Evolutionary conservation across 129 eudicot species (phyloP).

Genomic region (Lactuca saligna): DNA sequence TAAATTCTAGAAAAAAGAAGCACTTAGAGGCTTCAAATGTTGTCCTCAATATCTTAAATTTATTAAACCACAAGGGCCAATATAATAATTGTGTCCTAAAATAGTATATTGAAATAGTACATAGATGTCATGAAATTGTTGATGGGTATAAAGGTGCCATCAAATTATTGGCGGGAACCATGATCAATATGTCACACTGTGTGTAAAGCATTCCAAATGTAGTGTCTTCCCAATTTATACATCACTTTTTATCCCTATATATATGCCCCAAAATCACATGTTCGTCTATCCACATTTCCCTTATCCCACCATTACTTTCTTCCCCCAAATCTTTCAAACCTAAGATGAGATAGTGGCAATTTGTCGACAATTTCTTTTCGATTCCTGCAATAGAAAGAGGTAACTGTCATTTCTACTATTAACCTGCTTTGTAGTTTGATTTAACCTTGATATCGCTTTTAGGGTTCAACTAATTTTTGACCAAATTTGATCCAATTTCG

Average conservation of each 20-base stretch:
- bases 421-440: conserved; percentile 1
- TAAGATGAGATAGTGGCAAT: not conserved
- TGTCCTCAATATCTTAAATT: too few species aligned
- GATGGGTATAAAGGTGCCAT: conserved; percentile 7
- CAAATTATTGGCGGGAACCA: conserved; percentile 20
- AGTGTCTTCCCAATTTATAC: not conserved
- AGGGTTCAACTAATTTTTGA: not conserved
- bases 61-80: too few species aligned
- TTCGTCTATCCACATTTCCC: not conserved
- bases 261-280: conserved; percentile 9
- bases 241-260: conserved; percentile 22
- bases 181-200: conserved; percentile 9
- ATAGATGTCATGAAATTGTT: not conserved
- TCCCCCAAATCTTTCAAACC: conserved; percentile 10
- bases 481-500: not conserved
- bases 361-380: not conserved
- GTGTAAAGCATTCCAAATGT: conserved; percentile 20
- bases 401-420: not conserved
- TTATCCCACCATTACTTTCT: not conserved
- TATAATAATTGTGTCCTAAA: too few species aligned
- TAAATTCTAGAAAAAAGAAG: too few species aligned
- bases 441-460: not conserved
- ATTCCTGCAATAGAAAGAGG: conserved; percentile 15
- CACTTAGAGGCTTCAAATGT: too few species aligned
- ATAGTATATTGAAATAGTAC: not conserved